Evolutionary conservation across 2,329 filamentous ascomycete species (phyloP).

Genomic region (Coniella vitis): DNA sequence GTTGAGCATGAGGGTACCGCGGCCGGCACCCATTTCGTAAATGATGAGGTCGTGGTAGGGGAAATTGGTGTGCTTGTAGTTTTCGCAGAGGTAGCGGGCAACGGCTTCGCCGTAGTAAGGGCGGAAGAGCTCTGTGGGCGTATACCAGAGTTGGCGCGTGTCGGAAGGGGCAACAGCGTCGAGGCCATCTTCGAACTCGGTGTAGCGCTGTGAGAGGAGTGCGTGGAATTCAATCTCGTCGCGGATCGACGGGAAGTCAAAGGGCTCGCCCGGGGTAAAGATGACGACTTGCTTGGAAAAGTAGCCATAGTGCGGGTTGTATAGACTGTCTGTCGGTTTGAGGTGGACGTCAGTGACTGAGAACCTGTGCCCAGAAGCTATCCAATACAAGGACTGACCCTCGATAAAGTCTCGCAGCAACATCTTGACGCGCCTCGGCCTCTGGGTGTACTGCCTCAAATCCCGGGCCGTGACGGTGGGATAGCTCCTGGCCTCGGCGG

Average conservation of each 20-base stretch:
- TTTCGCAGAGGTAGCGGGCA: constrained; percentile 89
- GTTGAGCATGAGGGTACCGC: constrained; percentile 96
- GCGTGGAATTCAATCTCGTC: constrained; percentile 83
- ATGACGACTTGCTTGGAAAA: constrained; percentile 96
- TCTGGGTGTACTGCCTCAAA: constrained; percentile 62
- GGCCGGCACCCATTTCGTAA: constrained; percentile 97
- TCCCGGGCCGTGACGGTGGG: constrained; percentile 81
- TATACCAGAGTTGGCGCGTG: constrained; percentile 93
- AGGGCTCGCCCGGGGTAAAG: constrained; percentile 86
- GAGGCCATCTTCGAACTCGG: constrained; percentile 80
- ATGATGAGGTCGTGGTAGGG: constrained; percentile 96
- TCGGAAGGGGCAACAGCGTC: constrained; percentile 66
- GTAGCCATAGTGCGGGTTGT: constrained; percentile 92
- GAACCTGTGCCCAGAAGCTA: no score
- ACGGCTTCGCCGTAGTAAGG: constrained; percentile 97
- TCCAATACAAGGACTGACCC: constrained; percentile 42
- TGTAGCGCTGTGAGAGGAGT: constrained; percentile 72
- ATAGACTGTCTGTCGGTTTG: constrained; percentile 66
- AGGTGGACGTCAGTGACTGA: not conserved
- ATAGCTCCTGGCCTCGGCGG: constrained; percentile 72
- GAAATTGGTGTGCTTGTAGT: constrained; percentile 90
- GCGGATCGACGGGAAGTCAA: constrained; percentile 73
- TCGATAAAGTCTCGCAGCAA: constrained; percentile 96
- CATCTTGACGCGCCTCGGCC: constrained; percentile 91
- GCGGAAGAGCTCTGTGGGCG: constrained; percentile 91